Evolutionary conservation across 441 rosid species (phyloP).

Genomic region (Brassica hybrid): DNA sequence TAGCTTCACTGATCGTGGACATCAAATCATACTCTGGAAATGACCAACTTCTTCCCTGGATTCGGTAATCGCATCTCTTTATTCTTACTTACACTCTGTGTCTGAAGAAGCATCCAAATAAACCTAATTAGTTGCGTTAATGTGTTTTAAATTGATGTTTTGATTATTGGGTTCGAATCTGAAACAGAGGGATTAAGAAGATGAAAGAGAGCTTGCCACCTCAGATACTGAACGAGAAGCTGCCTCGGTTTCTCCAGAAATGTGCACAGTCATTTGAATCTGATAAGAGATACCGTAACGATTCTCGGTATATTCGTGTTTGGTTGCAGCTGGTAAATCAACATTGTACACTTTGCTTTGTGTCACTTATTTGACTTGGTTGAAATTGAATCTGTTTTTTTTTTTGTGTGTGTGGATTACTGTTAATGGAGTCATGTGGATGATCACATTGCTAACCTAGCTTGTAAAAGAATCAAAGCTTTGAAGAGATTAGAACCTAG

Average conservation of each 20-base stretch:
- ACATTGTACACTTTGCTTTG: neutral
- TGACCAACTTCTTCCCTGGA: constrained; percentile 92
- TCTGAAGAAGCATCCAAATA: neutral
- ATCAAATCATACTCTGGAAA: constrained; percentile 83
- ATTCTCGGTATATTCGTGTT: constrained; percentile 82
- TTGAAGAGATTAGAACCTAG: too few species aligned
- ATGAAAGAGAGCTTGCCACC: constrained; percentile 67
- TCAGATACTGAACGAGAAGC: constrained; percentile 64
- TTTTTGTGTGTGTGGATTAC: too few species aligned
- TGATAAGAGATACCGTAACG: constrained; percentile 78
- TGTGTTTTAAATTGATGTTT: constrained; percentile 3
- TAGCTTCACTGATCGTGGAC: constrained; percentile 53
- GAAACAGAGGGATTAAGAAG: constrained; percentile 73
- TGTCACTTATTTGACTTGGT: neutral
- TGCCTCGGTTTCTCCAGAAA: constrained; percentile 88
- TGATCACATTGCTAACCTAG: neutral
- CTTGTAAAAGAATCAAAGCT: too few species aligned
- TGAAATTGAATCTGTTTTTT: too few species aligned
- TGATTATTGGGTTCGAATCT: neutral
- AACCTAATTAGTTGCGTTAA: neutral
- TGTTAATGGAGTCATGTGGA: neutral
- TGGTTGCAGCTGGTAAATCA: constrained; percentile 86
- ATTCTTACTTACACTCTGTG: neutral
- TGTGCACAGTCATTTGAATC: constrained; percentile 76
- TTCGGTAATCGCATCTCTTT: constrained; percentile 55